Conservation (phyloP, 306 rosid species). For the Acacia crassicarpa region DNA sequence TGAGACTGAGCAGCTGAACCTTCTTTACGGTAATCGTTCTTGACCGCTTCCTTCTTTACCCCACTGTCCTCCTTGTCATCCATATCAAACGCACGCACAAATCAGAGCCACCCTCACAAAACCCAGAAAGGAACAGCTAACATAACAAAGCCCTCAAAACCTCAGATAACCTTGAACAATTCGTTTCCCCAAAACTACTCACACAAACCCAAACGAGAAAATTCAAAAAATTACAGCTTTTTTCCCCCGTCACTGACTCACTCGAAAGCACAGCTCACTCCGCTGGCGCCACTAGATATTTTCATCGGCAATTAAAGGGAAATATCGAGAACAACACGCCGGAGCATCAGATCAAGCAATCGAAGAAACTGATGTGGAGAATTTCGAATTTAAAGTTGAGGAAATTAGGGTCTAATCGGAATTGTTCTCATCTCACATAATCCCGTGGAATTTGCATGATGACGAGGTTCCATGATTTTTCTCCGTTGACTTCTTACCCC, state of each 20-base stretch:
- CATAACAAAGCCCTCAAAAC: slow-evolving; percentile 32
- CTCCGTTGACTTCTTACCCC: slow-evolving; percentile 24
- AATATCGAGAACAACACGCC: slow-evolving; percentile 69
- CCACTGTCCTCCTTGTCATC: slow-evolving; percentile 72
- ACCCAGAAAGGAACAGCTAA: slow-evolving; percentile 42
- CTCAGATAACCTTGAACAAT: slow-evolving; percentile 3
- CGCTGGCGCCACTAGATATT: slow-evolving; percentile 35
- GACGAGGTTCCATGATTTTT: slow-evolving; percentile 24
- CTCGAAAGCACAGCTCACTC: slow-evolving; percentile 15
- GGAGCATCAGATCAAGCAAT: slow-evolving; percentile 91
- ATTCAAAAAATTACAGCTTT: slow-evolving; percentile 39
- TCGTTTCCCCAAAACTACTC: slow-evolving; percentile 32
- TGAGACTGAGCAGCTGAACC: slow-evolving; percentile 73
- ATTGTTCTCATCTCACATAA: slow-evolving; percentile 31
- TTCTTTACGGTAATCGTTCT: slow-evolving; percentile 75
- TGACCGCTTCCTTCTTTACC: slow-evolving; percentile 65
- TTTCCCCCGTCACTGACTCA: slow-evolving; percentile 17
- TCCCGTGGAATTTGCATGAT: slow-evolving; percentile 3
- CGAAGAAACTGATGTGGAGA: slow-evolving; percentile 56
- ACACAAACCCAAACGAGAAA: slow-evolving; percentile 48
- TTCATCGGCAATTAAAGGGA: slow-evolving; percentile 47
- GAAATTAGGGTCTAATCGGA: slow-evolving; percentile 2
- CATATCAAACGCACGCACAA: slow-evolving; percentile 70
- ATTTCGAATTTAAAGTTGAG: not conserved
- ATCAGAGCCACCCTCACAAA: slow-evolving; percentile 51